Evolutionary conservation across 2,329 filamentous ascomycete species (phyloP), one percentile per base, ranked within the genome.

Genomic region (Cercospora zeina): DNA sequence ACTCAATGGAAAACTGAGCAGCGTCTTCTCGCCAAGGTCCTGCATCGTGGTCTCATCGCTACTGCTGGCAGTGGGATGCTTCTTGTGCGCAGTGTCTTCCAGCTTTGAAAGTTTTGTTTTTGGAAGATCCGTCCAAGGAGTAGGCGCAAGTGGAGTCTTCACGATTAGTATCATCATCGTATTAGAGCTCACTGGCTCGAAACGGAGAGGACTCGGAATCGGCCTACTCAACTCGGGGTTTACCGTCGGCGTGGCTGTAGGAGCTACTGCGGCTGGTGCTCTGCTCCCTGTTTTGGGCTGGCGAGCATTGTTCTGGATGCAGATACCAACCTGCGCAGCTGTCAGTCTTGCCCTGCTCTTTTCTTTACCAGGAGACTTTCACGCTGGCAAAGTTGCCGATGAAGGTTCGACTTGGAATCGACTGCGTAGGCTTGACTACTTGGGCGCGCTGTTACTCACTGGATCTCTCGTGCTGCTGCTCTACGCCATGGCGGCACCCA

Each of bases 161-260:
- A 88, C 88, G 0, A 82, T 93, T 6, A 83, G 87, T 1, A 85
- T 91, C 51, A 90, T 96, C 53, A 79, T 93, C 21, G 86, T 90
- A 0, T 81, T 95, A n/a, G 88, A 93, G 72, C 77, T 95, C 64
- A 84, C 87, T 0, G 85, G 82, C 21, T 84, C 86, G 64, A 86
- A 85, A 65, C 81, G 85, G 4, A 81, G 91, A 61, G 91, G 91
- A 0, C 66, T 95, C 19, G 89, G 87, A 60, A 84, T 96, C 64
- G 91, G 90, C 0, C 75, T 91, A 42, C 81, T 90, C 19, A 95
- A 93, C 69, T 82, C 87, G 0, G 86, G 86, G 0, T 89, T 89
- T 72, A 93, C 89, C 0, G 78, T 85, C 11, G 90, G 89, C 2
- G 81, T 93, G 4, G 86, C 88, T 0, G 80, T 89, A 1, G 89